Conservation (phyloP, 768 basidiomycete species). For the Lanmaoa pseudosensibilis region DNA sequence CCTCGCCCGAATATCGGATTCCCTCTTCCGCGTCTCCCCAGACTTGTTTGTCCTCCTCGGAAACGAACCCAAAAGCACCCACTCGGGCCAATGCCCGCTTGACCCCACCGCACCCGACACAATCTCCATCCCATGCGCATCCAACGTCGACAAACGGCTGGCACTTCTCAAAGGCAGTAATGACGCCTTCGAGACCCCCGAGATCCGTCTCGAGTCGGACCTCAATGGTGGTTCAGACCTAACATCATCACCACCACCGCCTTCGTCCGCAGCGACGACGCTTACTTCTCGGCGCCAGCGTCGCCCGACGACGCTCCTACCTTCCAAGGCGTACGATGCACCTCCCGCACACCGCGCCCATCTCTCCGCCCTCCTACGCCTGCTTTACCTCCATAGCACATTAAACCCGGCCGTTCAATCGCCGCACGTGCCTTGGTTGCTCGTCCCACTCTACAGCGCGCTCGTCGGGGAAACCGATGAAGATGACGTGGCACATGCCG, state of each 20-base stretch:
- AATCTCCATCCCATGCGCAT: conserved; percentile 49
- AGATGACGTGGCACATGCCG: conserved; percentile 62
- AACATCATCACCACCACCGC: background rate
- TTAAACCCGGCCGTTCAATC: conserved; percentile 74
- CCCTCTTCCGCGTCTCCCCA: conserved; percentile 55
- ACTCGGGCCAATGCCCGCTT: conserved; percentile 45
- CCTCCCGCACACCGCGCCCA: conserved; percentile 58
- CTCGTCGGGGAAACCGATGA: conserved; percentile 60
- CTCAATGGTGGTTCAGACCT: conserved; percentile 6
- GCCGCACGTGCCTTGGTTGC: conserved; percentile 64
- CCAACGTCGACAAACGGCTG: conserved; percentile 55
- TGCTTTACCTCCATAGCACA: conserved; percentile 68
- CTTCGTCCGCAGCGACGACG: conserved; percentile 38
- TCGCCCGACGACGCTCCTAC: conserved; percentile 45
- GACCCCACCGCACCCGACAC: conserved; percentile 46
- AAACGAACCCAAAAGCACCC: conserved; percentile 47
- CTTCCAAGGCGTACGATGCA: conserved; percentile 45
- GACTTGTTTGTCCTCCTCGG: conserved; percentile 50
- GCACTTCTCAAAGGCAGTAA: conserved; percentile 38
- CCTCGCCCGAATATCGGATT: conserved; percentile 51
- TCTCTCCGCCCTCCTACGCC: conserved; percentile 60
- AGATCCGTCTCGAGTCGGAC: conserved; percentile 40
- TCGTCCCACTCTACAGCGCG: conserved; percentile 67
- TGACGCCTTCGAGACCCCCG: conserved; percentile 35
- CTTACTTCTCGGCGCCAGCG: conserved; percentile 25